Evolutionary conservation across 176 grass and related monocot species (phyloP), one percentile per base, ranked within the genome.

Genomic region (Otatea glauca): DNA sequence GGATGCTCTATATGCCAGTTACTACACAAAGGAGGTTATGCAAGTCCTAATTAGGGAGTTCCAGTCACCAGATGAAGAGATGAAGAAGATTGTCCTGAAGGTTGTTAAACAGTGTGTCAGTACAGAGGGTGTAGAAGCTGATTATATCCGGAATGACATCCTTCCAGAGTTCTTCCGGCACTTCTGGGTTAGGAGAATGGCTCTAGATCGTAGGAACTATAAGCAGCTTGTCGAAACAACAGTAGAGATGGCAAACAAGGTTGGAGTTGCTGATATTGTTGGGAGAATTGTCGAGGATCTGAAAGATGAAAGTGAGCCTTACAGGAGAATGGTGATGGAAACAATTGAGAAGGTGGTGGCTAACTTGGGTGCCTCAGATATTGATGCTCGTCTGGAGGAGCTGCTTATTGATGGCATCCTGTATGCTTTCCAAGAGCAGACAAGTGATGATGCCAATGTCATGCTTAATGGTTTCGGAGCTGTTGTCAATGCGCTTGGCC

Each of bases 401-500:
- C 85, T 99, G 63, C 93, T 99, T 82, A 96, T 99, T 62, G 96
- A 99, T 88, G 96, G 96, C 72, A 96, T 99, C 75, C 16, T 99
- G 65, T 99, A 99, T 87, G 93, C 96, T 56, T 99, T 99, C 88
- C 96, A 99, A 89, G 93, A 99, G 85, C 96, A 99, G 61, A 99
- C 96, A 63, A 99, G 96, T 79, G 96, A 99, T 89, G 96, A 99
- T 94, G 91, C 96, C 0, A 99, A 99, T 96, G 96, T 99, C 65
- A 99, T 99, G 96, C 93, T 99, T 88, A 99, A 99, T 90, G 93
- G 93, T 65, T 98, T 98, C 87, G 96, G 96, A 77, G 96, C 96
- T 77, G 93, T 98, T 49, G 96, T 96, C 34, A 98, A 98, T 87
- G 87, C 96, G 43, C 81, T 98, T 11, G 91, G 93, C 18, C 91